Base-by-base conservation (phyloP, 257 asterid genomes). In the Dorcoceras hygrometricum region DNA sequence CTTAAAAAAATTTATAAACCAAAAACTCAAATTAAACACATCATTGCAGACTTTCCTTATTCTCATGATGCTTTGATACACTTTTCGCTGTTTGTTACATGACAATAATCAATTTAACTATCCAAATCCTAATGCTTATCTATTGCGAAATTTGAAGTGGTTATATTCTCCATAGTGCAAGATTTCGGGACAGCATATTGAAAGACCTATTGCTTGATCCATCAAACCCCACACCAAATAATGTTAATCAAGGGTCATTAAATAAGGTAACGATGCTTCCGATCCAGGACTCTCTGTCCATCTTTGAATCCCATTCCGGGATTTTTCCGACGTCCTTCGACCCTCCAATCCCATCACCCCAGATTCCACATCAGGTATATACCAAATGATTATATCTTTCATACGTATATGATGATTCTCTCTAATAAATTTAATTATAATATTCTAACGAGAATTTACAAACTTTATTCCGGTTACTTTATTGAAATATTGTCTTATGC, bases 361-460 rank as follows among this genome's bases (percentile, higher is more conserved):
- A 11, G 14, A 55, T 62, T 67, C 71, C 73, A 63, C 1, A 62
- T 7, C 65, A 70, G 84, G 86, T 81, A 70, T 34, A 28, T 28
- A 28, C 31, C 31, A 28, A 28, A 28, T 2, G 31, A 28, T 28
- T n/a, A n/a, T 2, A 28, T 28, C 31, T 2, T 28, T 28, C 5
- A 28, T 2, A 28, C 31, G 5, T 28, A 28, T 28, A 28, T 28
- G 31, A 28, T n/a, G n/a, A n/a, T n/a, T n/a, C n/a, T n/a, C n/a
- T n/a, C n/a, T n/a, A n/a, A n/a, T n/a, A 7, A 28, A 28, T 3
- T 28, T 28, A 28, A 4, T 4, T 28, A 28, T 28, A 28, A 4
- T n/a, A 28, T 28, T 28, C 7, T 28, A 5, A 2, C 4, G 6
- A 28, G 6, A 5, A 28, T 28, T 28, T 28, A 28, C 31, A 5